Conservation (phyloP, 257 asterid species). For the Solanum microdontum region DNA sequence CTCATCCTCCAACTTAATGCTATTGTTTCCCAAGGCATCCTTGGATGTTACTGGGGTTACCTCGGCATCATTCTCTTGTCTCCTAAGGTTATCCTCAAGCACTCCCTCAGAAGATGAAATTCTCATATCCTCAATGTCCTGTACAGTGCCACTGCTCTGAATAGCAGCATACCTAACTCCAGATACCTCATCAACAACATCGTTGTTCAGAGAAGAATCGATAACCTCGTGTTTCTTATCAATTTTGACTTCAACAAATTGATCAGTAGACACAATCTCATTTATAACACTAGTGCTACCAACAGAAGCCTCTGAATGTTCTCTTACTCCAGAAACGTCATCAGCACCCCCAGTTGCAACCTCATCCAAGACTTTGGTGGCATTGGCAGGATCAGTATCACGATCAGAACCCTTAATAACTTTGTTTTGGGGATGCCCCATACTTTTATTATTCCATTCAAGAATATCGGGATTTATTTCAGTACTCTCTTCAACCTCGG, state of each 20-base stretch:
- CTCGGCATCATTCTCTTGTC: background rate
- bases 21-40: background rate
- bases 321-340: background rate
- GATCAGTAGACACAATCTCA: background rate
- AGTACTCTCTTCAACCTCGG: background rate
- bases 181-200: background rate
- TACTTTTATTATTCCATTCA: background rate
- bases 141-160: background rate
- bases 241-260: background rate
- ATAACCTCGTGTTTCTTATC: background rate
- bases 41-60: background rate
- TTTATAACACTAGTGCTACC: background rate
- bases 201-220: background rate
- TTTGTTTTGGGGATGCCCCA: background rate
- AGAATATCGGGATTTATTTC: background rate
- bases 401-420: background rate
- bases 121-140: background rate
- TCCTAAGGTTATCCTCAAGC: background rate
- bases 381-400: background rate
- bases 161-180: background rate
- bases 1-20: constrained; percentile 5
- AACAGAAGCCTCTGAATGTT: background rate
- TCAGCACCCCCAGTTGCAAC: background rate
- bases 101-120: background rate
- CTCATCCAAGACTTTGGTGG: background rate